These are phyloP conservation scores for Aurifilum marmelostoma DNA, from an alignment of 2,329 filamentous ascomycete species.

Conservation along the genomic window DNA sequence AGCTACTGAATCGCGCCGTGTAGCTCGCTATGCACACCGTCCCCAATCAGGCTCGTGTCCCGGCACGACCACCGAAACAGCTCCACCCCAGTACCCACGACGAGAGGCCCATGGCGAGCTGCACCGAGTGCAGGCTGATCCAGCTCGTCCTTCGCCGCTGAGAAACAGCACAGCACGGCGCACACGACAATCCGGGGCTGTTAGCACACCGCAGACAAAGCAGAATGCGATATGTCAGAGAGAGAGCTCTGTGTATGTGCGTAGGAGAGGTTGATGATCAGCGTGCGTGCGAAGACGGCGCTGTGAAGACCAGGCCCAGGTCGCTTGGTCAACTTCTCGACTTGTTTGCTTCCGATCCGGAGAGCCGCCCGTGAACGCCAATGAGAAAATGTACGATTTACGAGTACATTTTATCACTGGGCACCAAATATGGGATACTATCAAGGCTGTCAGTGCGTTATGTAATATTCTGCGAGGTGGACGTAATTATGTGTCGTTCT, in stretches of 20 bases:
- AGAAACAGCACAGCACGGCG: slow-evolving; percentile 58
- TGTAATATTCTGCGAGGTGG: slow-evolving; percentile 63
- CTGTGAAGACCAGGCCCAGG: slow-evolving; percentile 59
- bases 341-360: slow-evolving; percentile 64
- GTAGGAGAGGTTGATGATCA: slow-evolving; percentile 55
- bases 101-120: slow-evolving; percentile 48
- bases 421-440: slow-evolving; percentile 53
- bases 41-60: slow-evolving; percentile 48
- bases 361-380: slow-evolving; percentile 54
- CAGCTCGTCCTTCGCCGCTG: slow-evolving; percentile 48
- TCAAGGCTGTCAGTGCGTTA: slow-evolving; percentile 51
- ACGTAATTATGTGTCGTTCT: slow-evolving; percentile 57
- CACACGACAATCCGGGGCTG: slow-evolving; percentile 53
- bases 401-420: slow-evolving; percentile 56
- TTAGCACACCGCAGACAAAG: slow-evolving; percentile 56
- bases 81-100: slow-evolving; percentile 53
- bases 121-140: slow-evolving; percentile 51
- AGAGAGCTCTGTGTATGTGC: slow-evolving; percentile 57
- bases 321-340: slow-evolving; percentile 58
- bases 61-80: slow-evolving; percentile 52
- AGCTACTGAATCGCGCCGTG: slow-evolving; percentile 46
- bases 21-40: slow-evolving; percentile 45
- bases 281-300: slow-evolving; percentile 60
- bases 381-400: slow-evolving; percentile 49
- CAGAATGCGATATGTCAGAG: slow-evolving; percentile 50